Percentiles rank a stretch among this genome's conserved stretches.
These are phyloP conservation scores for Tilletia horrida DNA, from an alignment of 1,284 basidiomycete genomes.

Conservation along the genomic window DNA sequence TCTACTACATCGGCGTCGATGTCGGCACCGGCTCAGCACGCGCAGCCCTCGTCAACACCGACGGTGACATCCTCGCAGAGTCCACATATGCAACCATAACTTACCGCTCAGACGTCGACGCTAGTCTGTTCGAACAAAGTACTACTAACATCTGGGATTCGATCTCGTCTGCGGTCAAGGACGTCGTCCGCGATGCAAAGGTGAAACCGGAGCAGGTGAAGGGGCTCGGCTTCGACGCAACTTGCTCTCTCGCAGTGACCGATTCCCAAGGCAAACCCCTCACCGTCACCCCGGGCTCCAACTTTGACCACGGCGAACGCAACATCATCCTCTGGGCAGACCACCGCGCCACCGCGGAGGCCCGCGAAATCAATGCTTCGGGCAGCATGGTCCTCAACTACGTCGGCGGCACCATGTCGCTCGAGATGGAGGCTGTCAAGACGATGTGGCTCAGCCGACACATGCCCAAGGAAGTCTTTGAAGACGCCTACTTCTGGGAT, in stretches of 20 bases:
- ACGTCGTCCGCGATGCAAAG: slow-evolving; percentile 66
- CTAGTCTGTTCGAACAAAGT: slow-evolving; percentile 91
- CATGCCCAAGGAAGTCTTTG: slow-evolving; percentile 74
- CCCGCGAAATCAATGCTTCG: slow-evolving; percentile 80
- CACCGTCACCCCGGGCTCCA: slow-evolving; percentile 70
- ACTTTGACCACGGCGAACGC: slow-evolving; percentile 29
- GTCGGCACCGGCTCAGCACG: slow-evolving; percentile 86
- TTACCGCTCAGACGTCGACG: slow-evolving; percentile 77
- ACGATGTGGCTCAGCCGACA: slow-evolving; percentile 79
- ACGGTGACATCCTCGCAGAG: slow-evolving; percentile 75
- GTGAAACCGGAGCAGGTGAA: slow-evolving; percentile 69
- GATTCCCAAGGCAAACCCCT: slow-evolving; percentile 69
- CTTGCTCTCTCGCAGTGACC: slow-evolving; percentile 87
- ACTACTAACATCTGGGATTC: slow-evolving; percentile 69
- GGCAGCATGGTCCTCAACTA: slow-evolving; percentile 84
- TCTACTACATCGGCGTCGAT: slow-evolving; percentile 18
- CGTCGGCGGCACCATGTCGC: slow-evolving; percentile 94
- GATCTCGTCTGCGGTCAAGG: slow-evolving; percentile 69
- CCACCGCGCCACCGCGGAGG: slow-evolving; percentile 88
- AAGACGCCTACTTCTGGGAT: slow-evolving; percentile 87
- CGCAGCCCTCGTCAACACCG: slow-evolving; percentile 73
- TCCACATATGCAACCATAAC: slow-evolving; percentile 75
- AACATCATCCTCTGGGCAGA: slow-evolving; percentile 60
- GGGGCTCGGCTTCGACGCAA: slow-evolving; percentile 93
- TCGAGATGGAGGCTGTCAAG: slow-evolving; percentile 52